These are phyloP conservation scores for Saccharomyces paradoxus DNA, from an alignment of 805 yeast genomes.

Conservation along the genomic window DNA sequence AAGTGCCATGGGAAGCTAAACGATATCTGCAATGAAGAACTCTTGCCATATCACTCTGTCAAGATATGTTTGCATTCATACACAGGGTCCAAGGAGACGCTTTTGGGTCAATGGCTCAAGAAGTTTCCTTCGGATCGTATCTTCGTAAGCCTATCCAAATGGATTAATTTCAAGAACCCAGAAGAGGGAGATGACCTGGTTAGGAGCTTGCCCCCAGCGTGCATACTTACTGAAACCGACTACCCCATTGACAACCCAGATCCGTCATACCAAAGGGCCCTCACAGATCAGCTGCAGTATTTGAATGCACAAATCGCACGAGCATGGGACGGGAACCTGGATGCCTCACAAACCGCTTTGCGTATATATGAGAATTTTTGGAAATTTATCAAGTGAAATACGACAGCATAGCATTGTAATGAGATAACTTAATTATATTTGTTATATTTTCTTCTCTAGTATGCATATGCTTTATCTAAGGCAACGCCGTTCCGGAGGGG, in stretches of 20 bases:
- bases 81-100: constrained; percentile 72
- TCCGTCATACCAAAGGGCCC: constrained; percentile 1
- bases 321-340: constrained; percentile 1
- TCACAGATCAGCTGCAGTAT: constrained; percentile 9
- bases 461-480: neutral
- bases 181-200: constrained; percentile 28
- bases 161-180: constrained; percentile 20
- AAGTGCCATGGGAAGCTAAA: constrained; percentile 60
- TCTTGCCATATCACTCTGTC: constrained; percentile 17
- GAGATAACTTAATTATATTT: neutral
- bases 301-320: constrained; percentile 7
- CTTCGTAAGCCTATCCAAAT: constrained; percentile 27
- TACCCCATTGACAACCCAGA: constrained; percentile 21
- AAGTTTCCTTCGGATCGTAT: constrained; percentile 17
- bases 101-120: constrained; percentile 37
- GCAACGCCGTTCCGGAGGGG: constrained; percentile 1
- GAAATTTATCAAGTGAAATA: constrained; percentile 6
- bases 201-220: constrained; percentile 28
- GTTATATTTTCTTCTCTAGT: neutral
- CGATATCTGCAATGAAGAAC: constrained; percentile 28
- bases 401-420: neutral
- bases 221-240: constrained; percentile 49
- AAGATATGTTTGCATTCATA: constrained; percentile 72
- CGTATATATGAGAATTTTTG: constrained; percentile 14
- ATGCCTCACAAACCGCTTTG: constrained; percentile 1